Base-by-base conservation (phyloP, 208 protist species). In the Strigomonas culicis region DNA sequence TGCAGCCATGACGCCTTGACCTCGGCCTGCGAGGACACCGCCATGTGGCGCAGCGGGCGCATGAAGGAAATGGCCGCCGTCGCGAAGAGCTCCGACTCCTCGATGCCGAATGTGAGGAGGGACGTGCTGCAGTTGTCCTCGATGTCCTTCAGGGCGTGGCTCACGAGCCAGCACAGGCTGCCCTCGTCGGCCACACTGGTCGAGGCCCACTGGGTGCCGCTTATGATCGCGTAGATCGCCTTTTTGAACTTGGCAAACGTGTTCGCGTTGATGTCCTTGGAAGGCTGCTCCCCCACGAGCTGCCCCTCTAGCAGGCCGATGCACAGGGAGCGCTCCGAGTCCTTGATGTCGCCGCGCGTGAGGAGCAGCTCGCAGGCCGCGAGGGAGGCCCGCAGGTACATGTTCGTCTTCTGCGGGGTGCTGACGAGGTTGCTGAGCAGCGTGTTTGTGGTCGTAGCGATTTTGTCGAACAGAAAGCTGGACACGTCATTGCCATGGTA, bases 251-350 rank as follows among this genome's bases (percentile, higher is more conserved):
- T 62, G 7, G 72, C 65, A 2, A 63, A 31, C 22, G 50, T 32
- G 11, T 39, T 46, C 28, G 49, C 31, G 21, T 39, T 52, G 44
- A 27, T 63, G 53, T 7, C 36, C n/a, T 50, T 44, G 4, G 56
- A 17, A 3, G 34, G 59, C 8, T 39, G 28, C n/a, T 27, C 22
- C 21, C 36, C 27, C 24, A 69, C 50, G 28, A 77, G 57, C 39
- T 75, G 72, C 1, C 68, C 72, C 61, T 93, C 87, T 11, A 93
- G 72, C 10, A 93, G 74, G 41, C 77, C 87, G 1, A 93, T 53
- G 19, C 80, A 77, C 51, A 93, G 59, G 59, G 80, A 80, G 34
- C 77, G 72, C 50, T 92, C 79, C 31, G 66, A 74, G 49, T 88
- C 79, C n/a, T 59, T 71, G 15, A 72, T 28, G 25, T 67, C 28